Conservation (phyloP, 176 grass and related monocot species). For the Raddia distichophylla region DNA sequence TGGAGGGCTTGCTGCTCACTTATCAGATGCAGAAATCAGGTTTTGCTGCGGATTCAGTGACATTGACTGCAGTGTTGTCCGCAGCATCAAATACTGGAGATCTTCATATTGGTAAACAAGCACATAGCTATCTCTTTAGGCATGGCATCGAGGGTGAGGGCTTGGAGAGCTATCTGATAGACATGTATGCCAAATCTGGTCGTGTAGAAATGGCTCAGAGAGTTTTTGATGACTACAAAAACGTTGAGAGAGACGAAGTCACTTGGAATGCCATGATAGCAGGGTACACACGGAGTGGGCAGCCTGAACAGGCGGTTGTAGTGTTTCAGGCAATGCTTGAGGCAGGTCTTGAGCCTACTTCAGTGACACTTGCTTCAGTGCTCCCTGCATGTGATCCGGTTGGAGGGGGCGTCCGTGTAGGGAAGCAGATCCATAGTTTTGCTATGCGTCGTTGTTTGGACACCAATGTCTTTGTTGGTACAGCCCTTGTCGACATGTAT, state of each 20-base stretch:
- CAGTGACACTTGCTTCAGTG: constrained; percentile 75
- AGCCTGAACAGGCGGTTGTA: constrained; percentile 56
- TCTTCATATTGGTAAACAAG: constrained; percentile 73
- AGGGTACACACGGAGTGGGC: constrained; percentile 67
- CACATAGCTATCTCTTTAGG: constrained; percentile 79
- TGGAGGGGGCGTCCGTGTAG: constrained; percentile 54
- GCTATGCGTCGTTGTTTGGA: constrained; percentile 58
- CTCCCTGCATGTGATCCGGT: constrained; percentile 69
- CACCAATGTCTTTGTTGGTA: constrained; percentile 71
- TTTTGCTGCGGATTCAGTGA: constrained; percentile 69
- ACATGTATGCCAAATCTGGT: constrained; percentile 93
- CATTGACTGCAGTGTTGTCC: constrained; percentile 70
- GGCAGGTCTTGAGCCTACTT: constrained; percentile 63
- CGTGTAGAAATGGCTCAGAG: constrained; percentile 63
- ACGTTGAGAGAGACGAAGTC: constrained; percentile 63
- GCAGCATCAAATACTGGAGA: constrained; percentile 80
- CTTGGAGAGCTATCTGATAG: constrained; percentile 92
- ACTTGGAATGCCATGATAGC: constrained; percentile 98
- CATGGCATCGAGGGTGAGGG: constrained; percentile 67
- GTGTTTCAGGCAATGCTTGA: constrained; percentile 70
- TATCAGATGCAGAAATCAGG: constrained; percentile 87
- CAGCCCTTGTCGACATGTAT: constrained; percentile 88
- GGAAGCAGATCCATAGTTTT: constrained; percentile 85
- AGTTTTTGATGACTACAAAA: constrained; percentile 59
- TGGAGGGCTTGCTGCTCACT: constrained; percentile 73